A percentile compares a stretch with the other conserved stretches of the same genome.
phyloP scores from a whole-genome alignment of 106 monocot species.

The Posidonia australis region DNA sequence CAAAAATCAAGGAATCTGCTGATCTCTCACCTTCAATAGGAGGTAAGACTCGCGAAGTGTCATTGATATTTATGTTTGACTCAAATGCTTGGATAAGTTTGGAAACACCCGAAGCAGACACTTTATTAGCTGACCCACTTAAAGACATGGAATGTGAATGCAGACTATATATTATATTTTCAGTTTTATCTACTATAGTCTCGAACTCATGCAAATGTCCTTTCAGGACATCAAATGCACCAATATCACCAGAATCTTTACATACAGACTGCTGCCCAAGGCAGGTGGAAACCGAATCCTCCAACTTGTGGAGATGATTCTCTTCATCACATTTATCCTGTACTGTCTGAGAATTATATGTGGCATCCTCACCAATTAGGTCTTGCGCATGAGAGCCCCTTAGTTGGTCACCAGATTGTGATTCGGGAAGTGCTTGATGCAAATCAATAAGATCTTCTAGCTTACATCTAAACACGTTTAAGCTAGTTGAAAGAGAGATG shows the following conservation, averaged over 20 bases:
- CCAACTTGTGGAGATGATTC: background rate
- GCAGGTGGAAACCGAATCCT: background rate
- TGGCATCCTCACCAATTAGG: background rate
- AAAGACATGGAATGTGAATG: conserved; percentile 27
- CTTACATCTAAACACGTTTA: conserved; percentile 18
- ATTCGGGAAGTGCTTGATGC: conserved; percentile 7
- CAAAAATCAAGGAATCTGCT: conserved; percentile 30
- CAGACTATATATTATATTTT: conserved; percentile 40
- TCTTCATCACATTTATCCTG: conserved; percentile 2
- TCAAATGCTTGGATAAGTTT: conserved; percentile 92
- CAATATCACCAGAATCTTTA: conserved; percentile 12
- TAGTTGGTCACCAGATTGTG: conserved; percentile 3
- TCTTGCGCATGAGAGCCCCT: conserved; percentile 1
- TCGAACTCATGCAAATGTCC: conserved; percentile 33
- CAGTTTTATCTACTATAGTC: conserved; percentile 32
- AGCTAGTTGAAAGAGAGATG: conserved; percentile 34
- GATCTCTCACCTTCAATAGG: conserved; percentile 19
- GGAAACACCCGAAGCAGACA: conserved; percentile 47
- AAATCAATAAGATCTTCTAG: conserved; percentile 1
- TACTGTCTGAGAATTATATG: background rate
- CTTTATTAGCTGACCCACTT: conserved; percentile 22
- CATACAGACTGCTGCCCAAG: conserved; percentile 11
- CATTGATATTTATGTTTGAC: conserved; percentile 38
- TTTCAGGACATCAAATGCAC: conserved; percentile 20
- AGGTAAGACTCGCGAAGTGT: conserved; percentile 16